Evolutionary conservation across 768 basidiomycete species (phyloP).

Genomic region (Lactifluus volemus): DNA sequence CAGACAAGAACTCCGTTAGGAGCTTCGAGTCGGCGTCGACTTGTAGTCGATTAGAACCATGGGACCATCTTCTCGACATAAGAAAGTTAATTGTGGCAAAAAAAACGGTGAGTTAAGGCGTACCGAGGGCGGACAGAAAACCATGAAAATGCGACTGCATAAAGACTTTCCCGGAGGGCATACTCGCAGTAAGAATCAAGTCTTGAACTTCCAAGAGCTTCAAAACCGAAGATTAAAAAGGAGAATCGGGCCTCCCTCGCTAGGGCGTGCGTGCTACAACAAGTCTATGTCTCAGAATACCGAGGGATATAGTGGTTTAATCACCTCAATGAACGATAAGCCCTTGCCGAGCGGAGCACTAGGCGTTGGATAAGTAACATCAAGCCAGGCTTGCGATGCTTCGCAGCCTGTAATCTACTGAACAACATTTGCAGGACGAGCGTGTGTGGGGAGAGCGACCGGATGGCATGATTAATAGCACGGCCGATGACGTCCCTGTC

Average conservation of each 20-base stretch:
- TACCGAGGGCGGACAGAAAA: conserved; percentile 91
- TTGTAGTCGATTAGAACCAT: conserved; percentile 89
- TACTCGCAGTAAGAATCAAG: conserved; percentile 79
- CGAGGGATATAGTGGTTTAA: neutral
- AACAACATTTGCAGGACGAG: conserved; percentile 82
- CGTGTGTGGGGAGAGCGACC: conserved; percentile 74
- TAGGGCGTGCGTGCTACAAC: conserved; percentile 75
- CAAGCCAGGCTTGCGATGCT: conserved; percentile 76
- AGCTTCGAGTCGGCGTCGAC: conserved; percentile 83
- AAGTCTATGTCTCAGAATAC: neutral
- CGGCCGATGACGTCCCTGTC: conserved; percentile 79
- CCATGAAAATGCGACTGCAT: conserved; percentile 80
- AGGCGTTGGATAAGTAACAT: conserved; percentile 81
- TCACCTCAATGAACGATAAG: conserved; percentile 68
- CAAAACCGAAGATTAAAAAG: conserved; percentile 88
- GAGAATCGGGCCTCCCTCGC: conserved; percentile 87
- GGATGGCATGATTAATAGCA: conserved; percentile 55
- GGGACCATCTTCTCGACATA: conserved; percentile 68
- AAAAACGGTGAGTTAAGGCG: conserved; percentile 24
- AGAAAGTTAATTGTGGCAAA: neutral
- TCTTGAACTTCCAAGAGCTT: conserved; percentile 79
- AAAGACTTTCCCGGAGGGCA: conserved; percentile 64
- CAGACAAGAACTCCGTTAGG: conserved; percentile 72
- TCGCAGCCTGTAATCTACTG: conserved; percentile 88
- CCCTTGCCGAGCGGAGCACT: conserved; percentile 71